Percentiles rank a stretch among this genome's conserved stretches.
Conservation (phyloP, 2,329 filamentous ascomycete genomes). For the Shiraia sp. region DNA sequence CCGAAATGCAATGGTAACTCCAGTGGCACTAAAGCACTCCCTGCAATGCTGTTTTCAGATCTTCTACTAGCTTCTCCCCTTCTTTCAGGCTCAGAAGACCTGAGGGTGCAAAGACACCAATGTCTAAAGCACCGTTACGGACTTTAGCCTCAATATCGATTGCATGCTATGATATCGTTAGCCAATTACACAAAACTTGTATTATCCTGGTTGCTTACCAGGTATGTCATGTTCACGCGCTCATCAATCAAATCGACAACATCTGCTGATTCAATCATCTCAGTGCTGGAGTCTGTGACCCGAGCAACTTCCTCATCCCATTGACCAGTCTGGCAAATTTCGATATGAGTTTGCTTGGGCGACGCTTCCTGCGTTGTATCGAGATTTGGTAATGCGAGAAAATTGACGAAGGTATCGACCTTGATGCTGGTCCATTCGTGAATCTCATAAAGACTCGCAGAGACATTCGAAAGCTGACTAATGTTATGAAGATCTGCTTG, state of each 20-base stretch:
- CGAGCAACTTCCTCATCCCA: slow-evolving; percentile 27
- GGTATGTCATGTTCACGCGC: slow-evolving; percentile 34
- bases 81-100: slow-evolving; percentile 47
- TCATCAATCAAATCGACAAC: slow-evolving; percentile 19
- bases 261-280: slow-evolving; percentile 9
- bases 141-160: slow-evolving; percentile 61
- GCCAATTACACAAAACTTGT: neutral
- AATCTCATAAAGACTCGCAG: slow-evolving; percentile 71
- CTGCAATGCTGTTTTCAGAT: slow-evolving; percentile 28
- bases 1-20: too few relatives aligned
- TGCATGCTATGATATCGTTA: slow-evolving; percentile 48
- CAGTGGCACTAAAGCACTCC: neutral
- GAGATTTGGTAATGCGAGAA: slow-evolving; percentile 62
- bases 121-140: slow-evolving; percentile 52
- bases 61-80: slow-evolving; percentile 42
- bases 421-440: slow-evolving; percentile 72
- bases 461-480: slow-evolving; percentile 57
- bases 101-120: slow-evolving; percentile 57
- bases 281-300: slow-evolving; percentile 7
- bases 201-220: slow-evolving; percentile 36
- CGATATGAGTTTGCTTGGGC: slow-evolving; percentile 11
- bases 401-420: slow-evolving; percentile 80
- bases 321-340: slow-evolving; percentile 17
- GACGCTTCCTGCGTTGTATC: slow-evolving; percentile 10
- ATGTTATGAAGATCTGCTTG: slow-evolving; percentile 71